These are phyloP conservation scores for Diversispora epigaea DNA, from an alignment of 192 early-diverging fungal species.

Conservation along the genomic window DNA sequence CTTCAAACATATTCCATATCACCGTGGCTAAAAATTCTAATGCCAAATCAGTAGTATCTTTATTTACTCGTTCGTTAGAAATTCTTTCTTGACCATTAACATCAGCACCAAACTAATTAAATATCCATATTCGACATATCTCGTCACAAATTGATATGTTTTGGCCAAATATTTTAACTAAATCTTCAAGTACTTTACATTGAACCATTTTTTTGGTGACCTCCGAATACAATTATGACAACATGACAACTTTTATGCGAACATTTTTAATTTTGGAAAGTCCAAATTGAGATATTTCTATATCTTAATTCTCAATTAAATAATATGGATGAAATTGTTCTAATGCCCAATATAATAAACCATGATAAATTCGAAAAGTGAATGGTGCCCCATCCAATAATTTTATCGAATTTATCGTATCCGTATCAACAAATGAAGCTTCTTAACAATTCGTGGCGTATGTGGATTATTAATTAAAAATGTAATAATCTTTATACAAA, in stretches of 20 bases:
- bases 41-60: conserved; percentile 27
- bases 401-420: conserved; percentile 8
- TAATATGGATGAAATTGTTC: neutral
- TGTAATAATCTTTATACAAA: conserved; percentile 26
- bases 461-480: conserved; percentile 3
- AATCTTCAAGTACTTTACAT: conserved; percentile 27
- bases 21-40: conserved; percentile 23
- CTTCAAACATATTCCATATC: conserved; percentile 30
- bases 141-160: conserved; percentile 16
- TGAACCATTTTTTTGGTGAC: conserved; percentile 7
- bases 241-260: conserved; percentile 10
- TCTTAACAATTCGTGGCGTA: conserved; percentile 25
- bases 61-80: neutral
- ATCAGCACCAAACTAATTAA: conserved; percentile 1
- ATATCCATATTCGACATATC: conserved; percentile 18
- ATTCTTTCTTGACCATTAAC: neutral
- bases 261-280: conserved; percentile 20
- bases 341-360: conserved; percentile 20
- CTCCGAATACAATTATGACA: conserved; percentile 23
- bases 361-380: conserved; percentile 14
- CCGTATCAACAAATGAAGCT: conserved; percentile 24
- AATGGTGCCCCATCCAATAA: conserved; percentile 21
- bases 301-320: neutral
- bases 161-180: conserved; percentile 7
- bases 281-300: neutral